Conservation (phyloP, 2,329 filamentous ascomycete species). For the Clonostachys rhizophaga region DNA sequence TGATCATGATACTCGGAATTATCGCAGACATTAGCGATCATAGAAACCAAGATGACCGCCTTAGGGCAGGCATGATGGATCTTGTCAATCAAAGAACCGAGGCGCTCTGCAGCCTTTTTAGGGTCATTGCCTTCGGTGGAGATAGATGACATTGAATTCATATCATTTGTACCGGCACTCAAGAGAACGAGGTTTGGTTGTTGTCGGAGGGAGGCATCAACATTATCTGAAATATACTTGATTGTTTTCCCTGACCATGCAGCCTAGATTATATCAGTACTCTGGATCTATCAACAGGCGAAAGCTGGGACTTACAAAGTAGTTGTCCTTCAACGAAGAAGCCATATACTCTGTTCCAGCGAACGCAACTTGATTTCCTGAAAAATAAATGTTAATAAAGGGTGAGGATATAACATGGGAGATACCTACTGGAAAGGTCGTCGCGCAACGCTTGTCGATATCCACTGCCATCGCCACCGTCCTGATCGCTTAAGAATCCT, state of each 20-base stretch:
- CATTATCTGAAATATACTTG: slow-evolving; percentile 22
- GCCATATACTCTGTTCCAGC: slow-evolving; percentile 18
- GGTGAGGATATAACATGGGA: not conserved
- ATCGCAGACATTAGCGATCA: slow-evolving; percentile 23
- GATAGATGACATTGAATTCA: slow-evolving; percentile 17
- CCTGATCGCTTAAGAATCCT: slow-evolving; percentile 15
- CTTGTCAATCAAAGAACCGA: slow-evolving; percentile 23
- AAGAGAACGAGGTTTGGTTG: slow-evolving; percentile 27
- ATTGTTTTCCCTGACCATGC: slow-evolving; percentile 30
- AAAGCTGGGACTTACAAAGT: slow-evolving; percentile 16
- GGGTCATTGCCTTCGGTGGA: slow-evolving; percentile 25
- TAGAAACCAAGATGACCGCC: slow-evolving; percentile 24
- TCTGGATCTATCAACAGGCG: too few species aligned
- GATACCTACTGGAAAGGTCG: slow-evolving; percentile 16
- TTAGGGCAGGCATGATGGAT: slow-evolving; percentile 22
- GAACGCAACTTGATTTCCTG: slow-evolving; percentile 14
- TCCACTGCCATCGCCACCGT: slow-evolving; percentile 22
- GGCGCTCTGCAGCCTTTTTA: slow-evolving; percentile 12
- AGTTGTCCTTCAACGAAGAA: slow-evolving; percentile 19
- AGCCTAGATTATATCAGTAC: slow-evolving; percentile 14
- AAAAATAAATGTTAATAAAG: too few species aligned
- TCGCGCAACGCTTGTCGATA: slow-evolving; percentile 20
- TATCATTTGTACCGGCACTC: slow-evolving; percentile 30
- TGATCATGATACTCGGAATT: slow-evolving; percentile 6
- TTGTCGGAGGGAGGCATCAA: slow-evolving; percentile 21